phyloP scores from a whole-genome alignment of 176 grass and related monocot genomes.

The Rhynchospora pubera region DNA sequence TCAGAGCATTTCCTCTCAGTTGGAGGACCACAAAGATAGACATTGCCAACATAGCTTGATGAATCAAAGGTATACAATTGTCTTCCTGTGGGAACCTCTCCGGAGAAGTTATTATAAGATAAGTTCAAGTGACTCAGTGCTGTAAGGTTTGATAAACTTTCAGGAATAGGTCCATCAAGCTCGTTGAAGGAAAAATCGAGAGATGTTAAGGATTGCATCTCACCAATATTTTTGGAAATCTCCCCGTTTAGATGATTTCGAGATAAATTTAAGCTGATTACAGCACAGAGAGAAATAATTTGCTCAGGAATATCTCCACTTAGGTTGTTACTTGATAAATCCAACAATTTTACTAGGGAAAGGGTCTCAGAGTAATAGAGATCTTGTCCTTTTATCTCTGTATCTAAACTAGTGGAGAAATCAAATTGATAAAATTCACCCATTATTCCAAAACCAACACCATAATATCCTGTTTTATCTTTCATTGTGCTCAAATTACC shows the following conservation, averaged over 20 bases:
- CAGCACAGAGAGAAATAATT: not conserved
- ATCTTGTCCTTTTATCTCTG: constrained; percentile 20
- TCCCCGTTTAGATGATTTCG: not conserved
- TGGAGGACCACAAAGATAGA: constrained; percentile 10
- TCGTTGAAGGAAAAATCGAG: constrained; percentile 33
- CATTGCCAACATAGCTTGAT: constrained; percentile 24
- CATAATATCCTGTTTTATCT: not conserved
- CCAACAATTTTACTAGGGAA: not conserved
- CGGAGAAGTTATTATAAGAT: constrained; percentile 30
- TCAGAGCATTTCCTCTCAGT: constrained; percentile 5
- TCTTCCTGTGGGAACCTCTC: constrained; percentile 16
- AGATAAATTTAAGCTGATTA: constrained; percentile 29
- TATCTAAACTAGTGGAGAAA: not conserved
- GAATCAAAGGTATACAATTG: constrained; percentile 41
- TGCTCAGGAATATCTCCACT: constrained; percentile 14
- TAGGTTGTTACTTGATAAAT: constrained; percentile 33
- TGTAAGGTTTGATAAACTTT: not conserved
- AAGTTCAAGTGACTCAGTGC: constrained; percentile 26
- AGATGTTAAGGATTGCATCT: constrained; percentile 26
- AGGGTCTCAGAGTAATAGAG: not conserved
- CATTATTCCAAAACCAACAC: not conserved
- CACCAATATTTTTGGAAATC: constrained; percentile 12
- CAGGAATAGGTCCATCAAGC: constrained; percentile 16
- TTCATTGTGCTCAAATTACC: constrained; percentile 21
- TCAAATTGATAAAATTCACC: too few species aligned